Evolutionary conservation across 202 grass and related monocot genomes (phyloP).

Genomic region (Hordeum pubiflorum): DNA sequence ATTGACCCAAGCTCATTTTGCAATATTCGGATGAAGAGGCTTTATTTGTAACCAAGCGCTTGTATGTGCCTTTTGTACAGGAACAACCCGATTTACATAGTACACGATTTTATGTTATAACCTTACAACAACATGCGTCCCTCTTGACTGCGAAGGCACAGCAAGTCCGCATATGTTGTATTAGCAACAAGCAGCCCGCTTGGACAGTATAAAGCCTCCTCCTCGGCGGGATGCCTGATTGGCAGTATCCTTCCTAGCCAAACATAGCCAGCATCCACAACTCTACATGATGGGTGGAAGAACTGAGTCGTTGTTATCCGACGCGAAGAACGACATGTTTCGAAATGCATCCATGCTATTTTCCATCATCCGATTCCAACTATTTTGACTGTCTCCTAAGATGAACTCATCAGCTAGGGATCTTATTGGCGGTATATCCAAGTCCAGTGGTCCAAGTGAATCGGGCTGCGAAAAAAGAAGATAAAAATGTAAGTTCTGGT

Average conservation of each 20-base stretch:
- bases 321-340: slow-evolving; percentile 54
- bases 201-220: slow-evolving; percentile 36
- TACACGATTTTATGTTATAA: slow-evolving; percentile 22
- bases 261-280: slow-evolving; percentile 18
- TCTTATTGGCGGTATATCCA: slow-evolving; percentile 49
- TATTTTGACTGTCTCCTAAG: slow-evolving; percentile 62
- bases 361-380: slow-evolving; percentile 72
- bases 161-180: slow-evolving; percentile 29
- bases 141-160: not conserved
- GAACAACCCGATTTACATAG: slow-evolving; percentile 32
- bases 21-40: slow-evolving; percentile 16
- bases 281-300: slow-evolving; percentile 40
- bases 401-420: slow-evolving; percentile 54
- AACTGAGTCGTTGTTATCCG: slow-evolving; percentile 39
- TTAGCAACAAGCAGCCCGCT: slow-evolving; percentile 32
- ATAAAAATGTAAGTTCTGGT: not conserved
- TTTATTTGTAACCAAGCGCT: slow-evolving; percentile 50
- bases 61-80: slow-evolving; percentile 42
- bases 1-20: not conserved
- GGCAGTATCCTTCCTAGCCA: slow-evolving; percentile 22
- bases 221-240: slow-evolving; percentile 11
- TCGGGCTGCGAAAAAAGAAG: slow-evolving; percentile 52
- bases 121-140: slow-evolving; percentile 36
- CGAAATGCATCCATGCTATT: slow-evolving; percentile 86
- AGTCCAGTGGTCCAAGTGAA: slow-evolving; percentile 88